Evolutionary conservation across 352 stramenopile genomes (phyloP).

Genomic region (Globisporangium spiculum): DNA sequence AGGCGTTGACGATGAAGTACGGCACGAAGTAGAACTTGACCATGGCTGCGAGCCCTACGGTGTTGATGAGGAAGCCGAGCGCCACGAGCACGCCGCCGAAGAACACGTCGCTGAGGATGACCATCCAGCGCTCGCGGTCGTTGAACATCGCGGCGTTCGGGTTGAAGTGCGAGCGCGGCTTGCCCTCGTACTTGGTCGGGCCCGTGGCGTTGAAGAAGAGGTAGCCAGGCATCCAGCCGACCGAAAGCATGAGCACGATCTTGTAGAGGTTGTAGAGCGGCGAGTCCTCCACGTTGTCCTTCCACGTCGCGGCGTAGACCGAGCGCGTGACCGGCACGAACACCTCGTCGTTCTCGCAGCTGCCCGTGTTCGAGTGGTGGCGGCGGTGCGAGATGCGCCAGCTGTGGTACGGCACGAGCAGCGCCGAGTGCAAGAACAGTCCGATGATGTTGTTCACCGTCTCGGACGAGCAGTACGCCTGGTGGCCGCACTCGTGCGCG

Average conservation of each 20-base stretch:
- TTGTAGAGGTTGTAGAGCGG: conserved; percentile 93
- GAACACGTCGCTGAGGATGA: conserved; percentile 90
- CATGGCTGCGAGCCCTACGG: conserved; percentile 82
- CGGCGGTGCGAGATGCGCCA: conserved; percentile 96
- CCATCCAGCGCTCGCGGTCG: conserved; percentile 90
- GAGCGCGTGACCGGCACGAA: conserved; percentile 91
- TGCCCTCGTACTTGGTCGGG: conserved; percentile 85
- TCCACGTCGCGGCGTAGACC: conserved; percentile 49
- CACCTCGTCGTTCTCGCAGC: conserved; percentile 96
- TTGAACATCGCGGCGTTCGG: conserved; percentile 94
- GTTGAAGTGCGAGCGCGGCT: conserved; percentile 94
- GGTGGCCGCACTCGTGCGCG: conserved; percentile 97
- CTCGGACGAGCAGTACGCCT: conserved; percentile 93
- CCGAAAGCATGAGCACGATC: conserved; percentile 91
- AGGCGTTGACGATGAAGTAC: conserved; percentile 95
- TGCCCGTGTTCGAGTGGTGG: conserved; percentile 95
- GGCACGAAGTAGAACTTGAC: conserved; percentile 94
- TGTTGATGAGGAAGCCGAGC: conserved; percentile 53
- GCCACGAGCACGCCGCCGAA: conserved; percentile 72
- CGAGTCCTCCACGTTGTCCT: conserved; percentile 90
- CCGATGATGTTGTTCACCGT: conserved; percentile 95
- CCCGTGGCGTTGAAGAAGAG: conserved; percentile 95
- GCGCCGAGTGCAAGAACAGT: conserved; percentile 94
- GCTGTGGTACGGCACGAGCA: conserved; percentile 98
- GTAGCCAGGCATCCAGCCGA: conserved; percentile 98